Evolutionary conservation across 2,329 filamentous ascomycete genomes (phyloP).

Genomic region (Sphaerulina musiva): DNA sequence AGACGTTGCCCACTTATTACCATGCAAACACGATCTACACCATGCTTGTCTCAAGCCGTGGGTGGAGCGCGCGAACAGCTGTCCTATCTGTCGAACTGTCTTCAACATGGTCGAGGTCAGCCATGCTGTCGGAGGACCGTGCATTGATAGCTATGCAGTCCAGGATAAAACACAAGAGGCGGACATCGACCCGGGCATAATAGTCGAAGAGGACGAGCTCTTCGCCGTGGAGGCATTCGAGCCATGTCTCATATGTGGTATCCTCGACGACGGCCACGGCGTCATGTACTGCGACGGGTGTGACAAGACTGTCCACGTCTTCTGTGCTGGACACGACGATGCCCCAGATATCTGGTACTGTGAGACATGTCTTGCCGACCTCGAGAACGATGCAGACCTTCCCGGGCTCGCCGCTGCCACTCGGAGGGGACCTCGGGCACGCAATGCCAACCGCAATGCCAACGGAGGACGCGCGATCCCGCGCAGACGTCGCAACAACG

Average conservation of each 20-base stretch:
- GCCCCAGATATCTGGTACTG: conserved; percentile 68
- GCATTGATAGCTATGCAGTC: conserved; percentile 57
- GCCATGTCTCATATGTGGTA: conserved; percentile 79
- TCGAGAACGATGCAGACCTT: conserved; percentile 27
- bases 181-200: conserved; percentile 77
- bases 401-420: conserved; percentile 25
- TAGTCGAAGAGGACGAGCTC: conserved; percentile 55
- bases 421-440: conserved; percentile 24
- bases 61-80: conserved; percentile 95
- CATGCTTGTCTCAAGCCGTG: conserved; percentile 88
- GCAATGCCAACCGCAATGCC: conserved; percentile 10
- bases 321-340: conserved; percentile 75
- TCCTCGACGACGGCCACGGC: conserved; percentile 72
- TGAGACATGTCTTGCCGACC: conserved; percentile 58
- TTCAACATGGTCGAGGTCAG: conserved; percentile 89
- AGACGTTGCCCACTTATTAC: conserved; percentile 55
- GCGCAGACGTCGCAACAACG: conserved; percentile 34
- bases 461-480: conserved; percentile 12
- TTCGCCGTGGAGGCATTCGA: conserved; percentile 54
- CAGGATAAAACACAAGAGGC: conserved; percentile 82
- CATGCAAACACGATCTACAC: conserved; percentile 88
- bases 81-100: conserved; percentile 86
- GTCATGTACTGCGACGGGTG: conserved; percentile 88
- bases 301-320: conserved; percentile 81
- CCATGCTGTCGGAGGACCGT: conserved; percentile 61